Base-by-base conservation (phyloP, 805 yeast genomes). In the Pichia deserticola region DNA sequence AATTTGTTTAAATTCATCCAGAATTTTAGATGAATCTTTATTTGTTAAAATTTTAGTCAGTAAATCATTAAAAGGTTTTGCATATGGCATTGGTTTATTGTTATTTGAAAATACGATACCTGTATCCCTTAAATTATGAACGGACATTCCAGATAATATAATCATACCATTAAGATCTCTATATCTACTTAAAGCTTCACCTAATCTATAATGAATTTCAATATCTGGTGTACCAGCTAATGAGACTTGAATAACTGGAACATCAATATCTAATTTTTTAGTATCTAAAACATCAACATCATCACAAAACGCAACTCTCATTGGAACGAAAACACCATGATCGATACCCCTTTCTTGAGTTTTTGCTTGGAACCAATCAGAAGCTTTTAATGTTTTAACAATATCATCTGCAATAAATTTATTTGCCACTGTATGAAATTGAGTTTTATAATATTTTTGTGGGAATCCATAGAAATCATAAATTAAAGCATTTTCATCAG, bases 291-390 rank as follows among this genome's bases (percentile, higher is more conserved):
- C 62, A 5, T 65, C 60, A 3, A 34, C 36, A n/a, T 68, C 51
- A 30, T 71, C 61, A 40, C 78, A 72, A 54, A 86, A 84, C 7
- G 87, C 88, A 28, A 83, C 85, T 59, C 84, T 80, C 51, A 82
- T 72, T 1, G 92, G 92, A 6, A 84, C 89, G 89, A 92, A 86
- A 7, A 74, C 82, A 7, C 95, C 95, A 66, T 86, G 95, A 61
- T 86, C 95, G 27, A 87, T 64, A 9, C 93, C 93, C 49, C 93
- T 69, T n/a, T 67, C 61, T 0, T 75, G 70, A 9, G 78, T 51
- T 30, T 66, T 64, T 0, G 81, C 65, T 3, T 67, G 56, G 20
- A 57, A 57, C 45, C 82, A 68, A 0, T 82, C 84, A 27, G 63
- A 54, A 7, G 60, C 56, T 11, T 57, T 55, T 25, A 85, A 66